phyloP scores from a whole-genome alignment of 108 stramenopile genomes.

The Cylindrotheca closterium region DNA sequence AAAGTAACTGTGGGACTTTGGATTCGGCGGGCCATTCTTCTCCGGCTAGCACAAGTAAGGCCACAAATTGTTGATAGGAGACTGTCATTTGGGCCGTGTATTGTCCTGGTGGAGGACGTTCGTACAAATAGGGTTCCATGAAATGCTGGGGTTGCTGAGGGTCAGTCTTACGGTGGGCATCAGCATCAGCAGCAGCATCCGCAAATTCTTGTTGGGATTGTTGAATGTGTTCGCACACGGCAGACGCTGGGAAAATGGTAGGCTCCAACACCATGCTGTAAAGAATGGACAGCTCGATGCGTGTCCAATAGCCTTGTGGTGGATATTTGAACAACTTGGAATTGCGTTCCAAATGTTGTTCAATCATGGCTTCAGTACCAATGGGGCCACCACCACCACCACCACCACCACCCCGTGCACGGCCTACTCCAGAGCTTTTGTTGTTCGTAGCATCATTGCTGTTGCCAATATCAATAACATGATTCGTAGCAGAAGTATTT shows the following conservation, averaged over 20 bases:
- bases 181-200: too few species aligned
- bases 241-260: slow-evolving; percentile 43
- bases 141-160: too few species aligned
- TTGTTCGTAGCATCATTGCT: too few species aligned
- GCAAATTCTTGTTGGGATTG: too few species aligned
- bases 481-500: too few species aligned
- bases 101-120: slow-evolving; percentile 7
- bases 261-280: slow-evolving; percentile 47
- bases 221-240: slow-evolving; percentile 47
- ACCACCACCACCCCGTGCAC: too few species aligned
- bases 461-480: too few species aligned
- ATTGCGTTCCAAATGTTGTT: slow-evolving; percentile 1
- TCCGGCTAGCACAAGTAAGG: slow-evolving; percentile 50
- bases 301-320: slow-evolving; percentile 41
- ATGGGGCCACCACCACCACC: slow-evolving; percentile 11
- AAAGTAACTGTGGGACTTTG: slow-evolving; percentile 29
- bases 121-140: slow-evolving; percentile 42
- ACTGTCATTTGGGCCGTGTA: slow-evolving; percentile 26
- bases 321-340: slow-evolving; percentile 44
- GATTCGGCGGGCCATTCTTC: slow-evolving; percentile 43
- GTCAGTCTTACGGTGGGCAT: too few species aligned
- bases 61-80: slow-evolving; percentile 61
- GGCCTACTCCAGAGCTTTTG: too few species aligned
- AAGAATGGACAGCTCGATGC: slow-evolving; percentile 52
- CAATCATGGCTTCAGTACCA: slow-evolving; percentile 21